Evolutionary conservation across 768 basidiomycete species (phyloP).

Genomic region (Russula lepida): DNA sequence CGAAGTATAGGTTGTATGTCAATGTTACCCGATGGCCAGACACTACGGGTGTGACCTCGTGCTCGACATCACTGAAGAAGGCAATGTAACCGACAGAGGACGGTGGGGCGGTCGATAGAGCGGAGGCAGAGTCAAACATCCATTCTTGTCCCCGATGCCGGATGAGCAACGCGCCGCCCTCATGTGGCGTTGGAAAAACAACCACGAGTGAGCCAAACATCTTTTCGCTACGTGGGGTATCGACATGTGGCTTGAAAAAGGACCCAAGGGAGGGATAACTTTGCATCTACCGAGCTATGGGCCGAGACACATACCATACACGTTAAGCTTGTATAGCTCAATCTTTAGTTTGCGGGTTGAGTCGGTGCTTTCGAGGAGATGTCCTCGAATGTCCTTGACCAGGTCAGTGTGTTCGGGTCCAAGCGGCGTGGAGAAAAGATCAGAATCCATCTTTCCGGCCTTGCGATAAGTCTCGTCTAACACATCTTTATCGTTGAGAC

Average conservation of each 20-base stretch:
- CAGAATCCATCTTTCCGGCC: not conserved
- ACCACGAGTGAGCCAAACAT: not conserved
- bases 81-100: constrained; percentile 29
- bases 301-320: not conserved
- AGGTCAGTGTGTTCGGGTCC: not conserved
- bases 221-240: not conserved
- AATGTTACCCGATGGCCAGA: constrained; percentile 32
- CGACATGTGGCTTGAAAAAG: not conserved
- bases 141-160: constrained; percentile 21
- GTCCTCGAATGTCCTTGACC: not conserved
- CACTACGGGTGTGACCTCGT: not conserved
- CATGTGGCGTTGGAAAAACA: constrained; percentile 28
- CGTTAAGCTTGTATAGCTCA: not conserved
- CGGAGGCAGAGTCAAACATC: not conserved
- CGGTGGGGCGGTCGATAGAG: not conserved
- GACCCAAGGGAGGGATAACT: too few species aligned
- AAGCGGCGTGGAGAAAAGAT: not conserved
- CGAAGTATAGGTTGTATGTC: constrained; percentile 35
- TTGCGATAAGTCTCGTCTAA: not conserved
- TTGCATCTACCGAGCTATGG: not conserved
- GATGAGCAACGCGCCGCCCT: constrained; percentile 38
- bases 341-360: not conserved
- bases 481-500: not conserved
- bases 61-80: constrained; percentile 27
- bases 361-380: not conserved